Conservation (phyloP, 768 basidiomycete genomes). For the Phanerochaete carnosa region DNA sequence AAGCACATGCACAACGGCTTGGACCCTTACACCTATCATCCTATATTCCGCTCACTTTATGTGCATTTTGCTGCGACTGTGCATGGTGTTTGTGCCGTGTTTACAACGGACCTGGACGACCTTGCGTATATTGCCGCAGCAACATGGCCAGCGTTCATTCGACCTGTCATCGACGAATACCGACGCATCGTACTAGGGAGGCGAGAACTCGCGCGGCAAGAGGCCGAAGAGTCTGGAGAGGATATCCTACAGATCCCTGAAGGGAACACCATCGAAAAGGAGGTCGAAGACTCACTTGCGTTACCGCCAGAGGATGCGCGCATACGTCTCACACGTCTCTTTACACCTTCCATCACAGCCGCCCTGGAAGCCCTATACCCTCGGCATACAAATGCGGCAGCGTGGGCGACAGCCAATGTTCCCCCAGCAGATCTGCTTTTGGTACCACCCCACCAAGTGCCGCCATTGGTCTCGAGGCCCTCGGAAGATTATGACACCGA, state of each 20-base stretch:
- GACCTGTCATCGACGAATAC: constrained; percentile 54
- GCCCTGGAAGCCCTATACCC: constrained; percentile 71
- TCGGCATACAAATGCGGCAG: constrained; percentile 56
- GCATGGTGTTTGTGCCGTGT: constrained; percentile 58
- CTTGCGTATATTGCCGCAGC: constrained; percentile 74
- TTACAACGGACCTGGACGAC: constrained; percentile 65
- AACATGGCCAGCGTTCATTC: constrained; percentile 77
- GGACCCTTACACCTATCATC: constrained; percentile 43
- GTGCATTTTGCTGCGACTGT: constrained; percentile 58
- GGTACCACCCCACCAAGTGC: constrained; percentile 21
- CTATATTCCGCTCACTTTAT: constrained; percentile 55
- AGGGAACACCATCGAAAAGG: constrained; percentile 15
- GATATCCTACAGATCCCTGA: constrained; percentile 21
- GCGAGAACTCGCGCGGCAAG: constrained; percentile 10
- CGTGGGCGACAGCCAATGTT: constrained; percentile 56
- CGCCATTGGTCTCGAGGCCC: constrained; percentile 8
- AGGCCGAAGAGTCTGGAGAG: constrained; percentile 15
- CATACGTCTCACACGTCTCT: constrained; percentile 61
- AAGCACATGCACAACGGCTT: constrained; percentile 5
- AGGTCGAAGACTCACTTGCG: constrained; percentile 16
- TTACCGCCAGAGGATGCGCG: constrained; percentile 55
- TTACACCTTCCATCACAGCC: constrained; percentile 56
- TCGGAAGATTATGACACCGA: background rate
- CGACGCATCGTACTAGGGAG: constrained; percentile 9
- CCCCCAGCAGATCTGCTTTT: constrained; percentile 41